Conservation (phyloP, 106 monocot genomes). For the Ottelia alismoides region DNA sequence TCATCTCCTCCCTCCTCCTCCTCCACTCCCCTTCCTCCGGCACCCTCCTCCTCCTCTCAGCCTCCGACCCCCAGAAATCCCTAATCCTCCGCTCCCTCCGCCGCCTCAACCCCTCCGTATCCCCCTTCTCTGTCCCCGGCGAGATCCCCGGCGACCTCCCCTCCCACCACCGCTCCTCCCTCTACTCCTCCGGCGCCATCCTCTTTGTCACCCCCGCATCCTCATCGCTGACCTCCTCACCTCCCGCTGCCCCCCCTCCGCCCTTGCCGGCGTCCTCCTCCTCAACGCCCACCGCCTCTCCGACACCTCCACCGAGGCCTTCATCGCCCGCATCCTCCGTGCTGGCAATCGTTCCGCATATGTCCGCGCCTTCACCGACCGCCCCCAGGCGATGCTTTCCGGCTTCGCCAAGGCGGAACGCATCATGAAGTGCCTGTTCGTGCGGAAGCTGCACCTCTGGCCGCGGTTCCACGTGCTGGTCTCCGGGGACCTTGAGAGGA, state of each 20-base stretch:
- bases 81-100: conserved; percentile 33
- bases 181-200: conserved; percentile 38
- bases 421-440: conserved; percentile 63
- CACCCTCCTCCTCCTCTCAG: conserved; percentile 64
- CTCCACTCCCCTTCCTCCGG: conserved; percentile 44
- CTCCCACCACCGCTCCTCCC: conserved; percentile 42
- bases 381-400: conserved; percentile 61
- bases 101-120: too few relatives aligned
- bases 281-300: conserved; percentile 72
- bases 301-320: conserved; percentile 81
- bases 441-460: conserved; percentile 77
- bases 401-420: conserved; percentile 91
- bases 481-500: conserved; percentile 58
- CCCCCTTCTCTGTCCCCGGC: conserved; percentile 3
- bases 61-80: conserved; percentile 47
- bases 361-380: conserved; percentile 66
- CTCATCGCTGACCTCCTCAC: conserved; percentile 45
- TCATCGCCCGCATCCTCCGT: conserved; percentile 55
- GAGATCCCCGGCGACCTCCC: too few relatives aligned
- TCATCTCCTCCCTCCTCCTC: conserved; percentile 57
- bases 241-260: conserved; percentile 18
- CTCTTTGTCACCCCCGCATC: conserved; percentile 50
- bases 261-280: conserved; percentile 34
- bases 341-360: conserved; percentile 20
- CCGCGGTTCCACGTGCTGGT: conserved; percentile 86